Percentiles rank a stretch among this genome's conserved stretches.
Conservation (phyloP, 495 filamentous ascomycete genomes). For the Parathielavia appendiculata region DNA sequence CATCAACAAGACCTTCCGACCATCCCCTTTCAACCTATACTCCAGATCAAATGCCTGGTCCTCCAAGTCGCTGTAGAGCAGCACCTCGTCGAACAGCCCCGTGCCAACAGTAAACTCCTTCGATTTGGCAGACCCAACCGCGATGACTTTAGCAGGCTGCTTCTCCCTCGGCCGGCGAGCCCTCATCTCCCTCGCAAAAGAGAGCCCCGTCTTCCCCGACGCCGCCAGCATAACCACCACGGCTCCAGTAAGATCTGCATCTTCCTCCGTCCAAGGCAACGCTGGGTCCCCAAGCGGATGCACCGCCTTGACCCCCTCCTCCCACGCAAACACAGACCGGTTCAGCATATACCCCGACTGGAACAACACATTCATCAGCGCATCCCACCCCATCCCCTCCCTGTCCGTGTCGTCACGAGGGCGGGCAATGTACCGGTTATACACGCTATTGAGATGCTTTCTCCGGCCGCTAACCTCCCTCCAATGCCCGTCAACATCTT, state of each 20-base stretch:
- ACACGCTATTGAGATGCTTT: slow-evolving; percentile 43
- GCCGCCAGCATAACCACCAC: slow-evolving; percentile 42
- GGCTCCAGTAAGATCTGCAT: slow-evolving; percentile 43
- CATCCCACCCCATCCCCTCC: slow-evolving; percentile 29
- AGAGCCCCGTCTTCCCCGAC: slow-evolving; percentile 47
- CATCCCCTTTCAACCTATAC: slow-evolving; percentile 22
- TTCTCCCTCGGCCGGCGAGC: slow-evolving; percentile 18
- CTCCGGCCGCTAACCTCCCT: slow-evolving; percentile 42
- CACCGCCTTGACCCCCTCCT: slow-evolving; percentile 24
- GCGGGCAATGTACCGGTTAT: slow-evolving; percentile 47
- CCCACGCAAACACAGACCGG: slow-evolving; percentile 42
- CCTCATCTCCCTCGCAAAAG: slow-evolving; percentile 38
- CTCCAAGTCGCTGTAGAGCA: slow-evolving; percentile 30
- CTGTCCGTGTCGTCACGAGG: slow-evolving; percentile 8
- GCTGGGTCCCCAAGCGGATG: slow-evolving; percentile 34
- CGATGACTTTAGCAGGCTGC: slow-evolving; percentile 17
- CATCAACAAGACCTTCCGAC: slow-evolving; percentile 43
- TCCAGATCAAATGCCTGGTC: slow-evolving; percentile 4
- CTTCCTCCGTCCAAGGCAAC: slow-evolving; percentile 36
- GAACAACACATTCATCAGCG: slow-evolving; percentile 42
- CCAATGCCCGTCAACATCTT: slow-evolving; percentile 34
- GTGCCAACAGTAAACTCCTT: slow-evolving; percentile 29
- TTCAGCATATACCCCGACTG: slow-evolving; percentile 46
- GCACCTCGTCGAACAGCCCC: slow-evolving; percentile 34
- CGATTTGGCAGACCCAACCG: slow-evolving; percentile 24